These are phyloP conservation scores for Neoboletus brunneissimus DNA, from an alignment of 768 basidiomycete genomes.

Conservation along the genomic window DNA sequence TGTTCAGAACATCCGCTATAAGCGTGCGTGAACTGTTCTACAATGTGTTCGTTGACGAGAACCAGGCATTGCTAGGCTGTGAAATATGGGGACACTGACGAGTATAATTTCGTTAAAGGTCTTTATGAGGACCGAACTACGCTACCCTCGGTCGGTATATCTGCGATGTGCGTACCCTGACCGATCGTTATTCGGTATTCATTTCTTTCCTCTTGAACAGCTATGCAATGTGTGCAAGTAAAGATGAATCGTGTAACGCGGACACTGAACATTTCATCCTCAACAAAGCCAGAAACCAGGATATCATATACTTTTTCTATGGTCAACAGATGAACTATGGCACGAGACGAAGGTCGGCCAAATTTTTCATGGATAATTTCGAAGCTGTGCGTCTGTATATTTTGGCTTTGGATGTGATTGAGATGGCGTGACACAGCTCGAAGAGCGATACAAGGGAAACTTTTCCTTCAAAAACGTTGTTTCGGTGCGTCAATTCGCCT, in stretches of 20 bases:
- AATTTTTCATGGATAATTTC: slow-evolving; percentile 72
- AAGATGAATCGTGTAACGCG: slow-evolving; percentile 53
- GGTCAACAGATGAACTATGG: slow-evolving; percentile 55
- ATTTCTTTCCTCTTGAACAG: slow-evolving; percentile 34
- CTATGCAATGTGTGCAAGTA: slow-evolving; percentile 59
- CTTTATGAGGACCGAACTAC: slow-evolving; percentile 73
- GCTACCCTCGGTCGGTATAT: slow-evolving; percentile 60
- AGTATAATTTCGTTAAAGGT: slow-evolving; percentile 69
- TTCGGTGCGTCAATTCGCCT: slow-evolving; percentile 38
- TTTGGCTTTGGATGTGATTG: background rate
- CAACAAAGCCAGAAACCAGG: slow-evolving; percentile 54
- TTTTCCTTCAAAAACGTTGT: slow-evolving; percentile 54
- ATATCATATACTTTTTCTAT: slow-evolving; percentile 61
- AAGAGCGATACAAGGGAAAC: slow-evolving; percentile 69
- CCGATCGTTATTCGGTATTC: background rate
- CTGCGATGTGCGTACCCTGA: slow-evolving; percentile 56
- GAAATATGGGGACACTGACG: slow-evolving; percentile 65
- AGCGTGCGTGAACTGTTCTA: slow-evolving; percentile 39
- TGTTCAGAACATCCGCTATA: slow-evolving; percentile 55
- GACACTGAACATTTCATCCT: slow-evolving; percentile 63
- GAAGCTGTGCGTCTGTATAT: slow-evolving; percentile 44
- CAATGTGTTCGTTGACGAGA: background rate
- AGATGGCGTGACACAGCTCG: slow-evolving; percentile 40
- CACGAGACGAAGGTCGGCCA: slow-evolving; percentile 50
- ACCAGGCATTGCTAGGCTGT: slow-evolving; percentile 50